A percentile compares a stretch with the other conserved stretches of the same genome.
Conservation (phyloP, 2,329 filamentous ascomycete species). For the Talaromyces funiculosus region DNA sequence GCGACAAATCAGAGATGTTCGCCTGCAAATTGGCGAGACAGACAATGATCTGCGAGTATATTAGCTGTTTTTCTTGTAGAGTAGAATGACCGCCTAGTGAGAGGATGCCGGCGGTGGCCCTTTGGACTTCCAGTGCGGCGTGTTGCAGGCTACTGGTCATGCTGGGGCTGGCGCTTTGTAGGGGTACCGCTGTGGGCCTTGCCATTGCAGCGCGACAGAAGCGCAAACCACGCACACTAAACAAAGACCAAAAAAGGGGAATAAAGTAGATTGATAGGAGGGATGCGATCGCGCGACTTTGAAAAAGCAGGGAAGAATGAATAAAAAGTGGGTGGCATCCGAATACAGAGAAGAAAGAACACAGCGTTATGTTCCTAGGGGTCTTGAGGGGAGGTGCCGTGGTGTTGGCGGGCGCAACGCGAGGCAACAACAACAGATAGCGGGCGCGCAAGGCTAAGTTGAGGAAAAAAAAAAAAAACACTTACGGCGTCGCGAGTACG, state of each 20-base stretch:
- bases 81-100: not conserved
- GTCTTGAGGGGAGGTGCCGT: not conserved
- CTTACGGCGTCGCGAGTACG: slow-evolving; percentile 78
- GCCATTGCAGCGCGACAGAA: slow-evolving; percentile 5
- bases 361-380: not conserved
- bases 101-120: slow-evolving; percentile 11
- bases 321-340: not conserved
- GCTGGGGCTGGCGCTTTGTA: not conserved
- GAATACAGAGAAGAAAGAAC: not conserved
- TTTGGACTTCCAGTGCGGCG: slow-evolving; percentile 12
- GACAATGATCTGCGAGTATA: slow-evolving; percentile 59
- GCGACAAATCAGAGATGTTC: slow-evolving; percentile 71
- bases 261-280: not conserved
- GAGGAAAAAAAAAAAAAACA: slow-evolving; percentile 18
- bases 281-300: not conserved
- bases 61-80: slow-evolving; percentile 22
- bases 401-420: not conserved
- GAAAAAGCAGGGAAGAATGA: not conserved
- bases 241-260: not conserved
- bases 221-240: not conserved
- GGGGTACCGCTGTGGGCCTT: slow-evolving; percentile 1
- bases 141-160: not conserved
- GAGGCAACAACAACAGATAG: not conserved
- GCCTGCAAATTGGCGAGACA: slow-evolving; percentile 73
- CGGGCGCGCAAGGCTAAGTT: not conserved